Percentiles rank a stretch among this genome's conserved stretches.
These are phyloP conservation scores for Talaromyces thailandensis DNA, from an alignment of 495 filamentous ascomycete species.

Conservation along the genomic window DNA sequence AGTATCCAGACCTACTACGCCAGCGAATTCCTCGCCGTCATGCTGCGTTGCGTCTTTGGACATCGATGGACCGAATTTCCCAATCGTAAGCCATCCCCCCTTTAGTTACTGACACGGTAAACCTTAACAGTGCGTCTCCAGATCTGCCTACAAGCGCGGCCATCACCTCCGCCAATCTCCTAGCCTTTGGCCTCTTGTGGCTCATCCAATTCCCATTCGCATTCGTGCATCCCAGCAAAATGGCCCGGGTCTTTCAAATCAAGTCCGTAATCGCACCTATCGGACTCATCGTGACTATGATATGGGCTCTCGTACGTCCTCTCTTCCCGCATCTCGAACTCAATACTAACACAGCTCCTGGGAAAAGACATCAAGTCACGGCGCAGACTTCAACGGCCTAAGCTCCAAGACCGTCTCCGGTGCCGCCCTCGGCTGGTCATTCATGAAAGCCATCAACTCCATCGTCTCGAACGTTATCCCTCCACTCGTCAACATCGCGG, in stretches of 20 bases:
- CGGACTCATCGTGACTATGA: constrained; percentile 3
- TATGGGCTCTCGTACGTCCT: constrained; percentile 3
- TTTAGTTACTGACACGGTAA: neutral
- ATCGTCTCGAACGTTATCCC: constrained; percentile 9
- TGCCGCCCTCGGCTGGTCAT: constrained; percentile 8
- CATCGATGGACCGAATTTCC: constrained; percentile 55
- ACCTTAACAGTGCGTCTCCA: neutral
- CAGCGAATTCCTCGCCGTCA: constrained; percentile 22
- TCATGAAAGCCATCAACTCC: constrained; percentile 12
- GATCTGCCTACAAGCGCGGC: constrained; percentile 37
- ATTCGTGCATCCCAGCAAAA: constrained; percentile 15
- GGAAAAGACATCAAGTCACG: constrained; percentile 2
- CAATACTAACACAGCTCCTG: neutral
- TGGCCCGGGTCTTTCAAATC: neutral
- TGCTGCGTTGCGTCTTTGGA: constrained; percentile 48
- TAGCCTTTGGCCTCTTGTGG: constrained; percentile 50
- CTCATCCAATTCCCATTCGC: constrained; percentile 19
- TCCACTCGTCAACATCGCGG: constrained; percentile 18
- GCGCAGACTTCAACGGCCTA: constrained; percentile 3
- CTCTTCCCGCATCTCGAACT: constrained; percentile 1
- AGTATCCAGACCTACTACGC: constrained; percentile 6
- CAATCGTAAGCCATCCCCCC: constrained; percentile 18
- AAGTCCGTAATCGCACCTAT: constrained; percentile 3
- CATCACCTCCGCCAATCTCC: constrained; percentile 47
- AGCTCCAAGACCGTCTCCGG: neutral